These are phyloP conservation scores for Pochonia chlamydosporia DNA, from an alignment of 2,329 filamentous ascomycete genomes.

Conservation along the genomic window DNA sequence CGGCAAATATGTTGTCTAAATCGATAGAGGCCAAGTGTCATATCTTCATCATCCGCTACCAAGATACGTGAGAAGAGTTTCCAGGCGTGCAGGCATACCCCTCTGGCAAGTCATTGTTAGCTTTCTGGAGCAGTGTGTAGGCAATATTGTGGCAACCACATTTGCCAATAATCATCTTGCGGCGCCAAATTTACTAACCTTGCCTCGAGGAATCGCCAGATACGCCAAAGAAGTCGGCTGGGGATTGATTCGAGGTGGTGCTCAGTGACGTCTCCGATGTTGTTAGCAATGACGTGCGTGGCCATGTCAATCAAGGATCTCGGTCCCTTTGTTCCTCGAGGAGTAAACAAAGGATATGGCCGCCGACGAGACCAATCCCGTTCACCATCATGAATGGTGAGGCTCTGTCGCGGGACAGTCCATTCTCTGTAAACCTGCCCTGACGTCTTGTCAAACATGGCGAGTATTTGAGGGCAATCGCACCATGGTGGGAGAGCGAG, in stretches of 20 bases:
- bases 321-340: constrained; percentile 24
- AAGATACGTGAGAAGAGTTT: constrained; percentile 31
- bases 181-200: constrained; percentile 23
- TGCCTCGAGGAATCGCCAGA: constrained; percentile 35
- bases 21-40: constrained; percentile 30
- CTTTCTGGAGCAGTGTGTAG: not conserved
- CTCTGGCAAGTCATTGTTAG: no score
- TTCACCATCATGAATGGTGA: constrained; percentile 16
- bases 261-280: constrained; percentile 28
- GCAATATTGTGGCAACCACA: not conserved
- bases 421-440: constrained; percentile 34
- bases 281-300: constrained; percentile 30
- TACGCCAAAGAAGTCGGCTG: constrained; percentile 24
- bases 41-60: constrained; percentile 25
- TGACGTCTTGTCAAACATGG: constrained; percentile 27
- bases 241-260: constrained; percentile 30
- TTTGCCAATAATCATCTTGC: no score
- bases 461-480: not conserved
- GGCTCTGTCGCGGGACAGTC: constrained; percentile 22
- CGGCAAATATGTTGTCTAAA: constrained; percentile 34
- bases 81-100: constrained; percentile 34
- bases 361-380: constrained; percentile 30
- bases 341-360: constrained; percentile 20
- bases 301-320: constrained; percentile 33
- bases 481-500: not conserved